Evolutionary conservation across 2,329 filamentous ascomycete species (phyloP), one percentile per base, ranked within the genome.

Genomic region (Bertia moriformis): DNA sequence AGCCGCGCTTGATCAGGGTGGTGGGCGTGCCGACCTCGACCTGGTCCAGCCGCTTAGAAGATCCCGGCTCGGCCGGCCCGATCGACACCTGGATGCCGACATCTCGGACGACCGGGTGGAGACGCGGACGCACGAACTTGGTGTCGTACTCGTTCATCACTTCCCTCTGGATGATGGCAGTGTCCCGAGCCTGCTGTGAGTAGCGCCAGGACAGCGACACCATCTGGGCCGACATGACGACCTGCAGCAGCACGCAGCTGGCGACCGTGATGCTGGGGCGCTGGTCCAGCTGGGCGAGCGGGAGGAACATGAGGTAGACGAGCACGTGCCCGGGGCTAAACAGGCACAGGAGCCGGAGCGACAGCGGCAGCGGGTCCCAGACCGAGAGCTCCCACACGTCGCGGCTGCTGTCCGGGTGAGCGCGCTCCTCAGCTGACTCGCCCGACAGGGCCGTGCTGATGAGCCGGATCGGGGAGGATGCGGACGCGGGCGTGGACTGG

Each of bases 71-170:
- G n/a, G n/a, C n/a, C 5, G 63, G 58, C 14, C 68, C 63, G 29
- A 56, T 56, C 1, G 73, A 75, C 42, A 81, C 79, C 56, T 96
- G 89, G 1, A 83, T 91, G 4, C 76, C 83, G 1, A 88, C 86
- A 50, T 82, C 73, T 46, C 78, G 66, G 7, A 27, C 22, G 22
- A 27, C 22, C n/a, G 22, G 22, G 22, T 27, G 7, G 7, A 78
- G 67, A 7, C 66, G 59, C 1, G 78, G 77, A 46, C 76, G 73
- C 0, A 83, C 77, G 43, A 69, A 83, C 58, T 82, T 82, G 38
- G 65, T 74, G 48, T 82, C 75, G 48, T 82, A 82, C 51, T 82
- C 77, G 46, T 77, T 67, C 46, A 81, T 56, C 7, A 81, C 76
- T 53, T 81, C 71, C 42, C 72, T 73, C 40, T 76, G 73, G 36